Conservation (phyloP, 331 rosid genomes). For the Quercus tomentella region DNA sequence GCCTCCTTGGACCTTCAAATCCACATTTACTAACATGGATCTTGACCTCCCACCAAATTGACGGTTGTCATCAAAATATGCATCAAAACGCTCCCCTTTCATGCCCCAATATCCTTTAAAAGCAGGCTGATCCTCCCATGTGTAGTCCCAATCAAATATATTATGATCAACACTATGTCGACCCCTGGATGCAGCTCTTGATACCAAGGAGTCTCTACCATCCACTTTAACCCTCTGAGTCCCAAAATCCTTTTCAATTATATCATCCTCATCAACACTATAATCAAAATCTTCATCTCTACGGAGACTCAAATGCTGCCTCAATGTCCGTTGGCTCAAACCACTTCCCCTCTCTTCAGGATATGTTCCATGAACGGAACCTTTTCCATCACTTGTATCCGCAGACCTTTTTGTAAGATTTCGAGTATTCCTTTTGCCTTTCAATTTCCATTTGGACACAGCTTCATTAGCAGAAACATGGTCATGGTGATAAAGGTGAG, state of each 20-base stretch:
- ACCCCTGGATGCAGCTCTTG: constrained; percentile 45
- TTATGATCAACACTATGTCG: constrained; percentile 34
- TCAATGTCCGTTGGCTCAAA: constrained; percentile 25
- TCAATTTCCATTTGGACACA: constrained; percentile 91
- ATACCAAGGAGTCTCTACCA: constrained; percentile 46
- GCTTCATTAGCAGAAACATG: constrained; percentile 60
- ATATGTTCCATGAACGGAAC: constrained; percentile 45
- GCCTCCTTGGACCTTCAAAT: constrained; percentile 85
- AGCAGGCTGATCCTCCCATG: constrained; percentile 65
- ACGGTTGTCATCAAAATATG: constrained; percentile 34
- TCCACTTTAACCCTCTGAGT: constrained; percentile 43
- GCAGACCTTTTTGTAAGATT: constrained; percentile 56
- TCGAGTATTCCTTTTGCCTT: constrained; percentile 88
- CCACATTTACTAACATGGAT: constrained; percentile 68
- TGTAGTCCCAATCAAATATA: constrained; percentile 58
- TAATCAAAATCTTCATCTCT: constrained; percentile 34
- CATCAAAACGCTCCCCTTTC: constrained; percentile 44
- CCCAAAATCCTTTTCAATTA: constrained; percentile 20
- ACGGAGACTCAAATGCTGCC: constrained; percentile 25
- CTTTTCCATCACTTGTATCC: constrained; percentile 42
- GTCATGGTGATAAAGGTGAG: constrained; percentile 58
- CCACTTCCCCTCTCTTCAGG: constrained; percentile 46
- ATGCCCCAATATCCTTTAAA: constrained; percentile 58
- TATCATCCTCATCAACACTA: constrained; percentile 38
- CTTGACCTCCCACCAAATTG: constrained; percentile 52